Conservation (phyloP, 1,139 yeast genomes). For the Geotrichum phurueaensis region DNA sequence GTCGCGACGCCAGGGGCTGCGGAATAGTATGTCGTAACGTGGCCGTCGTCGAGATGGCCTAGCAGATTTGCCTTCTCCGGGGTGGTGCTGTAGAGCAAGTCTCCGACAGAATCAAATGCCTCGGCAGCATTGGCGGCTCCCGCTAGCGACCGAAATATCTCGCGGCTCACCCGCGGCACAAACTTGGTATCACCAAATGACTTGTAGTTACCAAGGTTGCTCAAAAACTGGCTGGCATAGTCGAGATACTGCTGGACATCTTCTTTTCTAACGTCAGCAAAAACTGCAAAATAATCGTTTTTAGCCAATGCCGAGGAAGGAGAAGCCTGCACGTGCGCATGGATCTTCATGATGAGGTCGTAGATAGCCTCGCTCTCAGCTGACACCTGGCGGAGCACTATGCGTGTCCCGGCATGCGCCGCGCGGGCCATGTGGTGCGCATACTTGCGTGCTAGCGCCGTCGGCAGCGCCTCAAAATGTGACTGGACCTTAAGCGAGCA, state of each 20-base stretch:
- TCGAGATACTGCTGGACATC: conserved; percentile 49
- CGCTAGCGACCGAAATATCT: conserved; percentile 26
- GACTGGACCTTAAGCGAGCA: conserved; percentile 31
- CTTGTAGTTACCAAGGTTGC: conserved; percentile 80
- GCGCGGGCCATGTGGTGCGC: conserved; percentile 69
- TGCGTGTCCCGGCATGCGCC: conserved; percentile 75
- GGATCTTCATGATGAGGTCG: conserved; percentile 59
- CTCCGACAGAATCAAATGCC: conserved; percentile 44
- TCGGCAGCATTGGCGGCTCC: conserved; percentile 31
- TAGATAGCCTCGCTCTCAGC: conserved; percentile 71
- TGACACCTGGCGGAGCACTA: conserved; percentile 73
- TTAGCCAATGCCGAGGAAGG: conserved; percentile 36
- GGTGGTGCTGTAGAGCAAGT: conserved; percentile 48
- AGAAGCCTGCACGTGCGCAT: conserved; percentile 47
- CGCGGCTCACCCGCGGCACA: conserved; percentile 53
- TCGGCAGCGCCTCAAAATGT: conserved; percentile 44
- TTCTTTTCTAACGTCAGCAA: conserved; percentile 18
- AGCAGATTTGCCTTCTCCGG: conserved; percentile 46
- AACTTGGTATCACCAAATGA: conserved; percentile 87
- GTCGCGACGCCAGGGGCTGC: conserved; percentile 29
- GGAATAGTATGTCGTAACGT: conserved; percentile 65
- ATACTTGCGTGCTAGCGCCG: conserved; percentile 53
- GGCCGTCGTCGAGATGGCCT: conserved; percentile 77
- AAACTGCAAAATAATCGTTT: background rate
- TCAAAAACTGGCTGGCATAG: conserved; percentile 71